A percentile compares a stretch with the other conserved stretches of the same genome.
phyloP scores from a whole-genome alignment of 371 early-diverging fungal genomes.

The Rhizopus arrhizus region DNA sequence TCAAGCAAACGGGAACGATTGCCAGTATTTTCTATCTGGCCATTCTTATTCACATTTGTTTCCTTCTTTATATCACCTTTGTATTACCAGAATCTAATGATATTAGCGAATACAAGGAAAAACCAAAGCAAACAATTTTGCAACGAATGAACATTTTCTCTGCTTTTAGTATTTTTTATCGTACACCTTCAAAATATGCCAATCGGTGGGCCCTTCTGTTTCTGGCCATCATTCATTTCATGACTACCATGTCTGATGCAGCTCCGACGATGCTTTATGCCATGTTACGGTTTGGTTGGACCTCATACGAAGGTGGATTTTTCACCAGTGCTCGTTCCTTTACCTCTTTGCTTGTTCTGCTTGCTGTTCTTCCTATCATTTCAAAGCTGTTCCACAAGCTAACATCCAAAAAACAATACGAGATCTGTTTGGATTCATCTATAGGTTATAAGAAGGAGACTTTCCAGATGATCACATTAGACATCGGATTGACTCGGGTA shows the following conservation, averaged over 20 bases:
- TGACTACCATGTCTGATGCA: slow-evolving; percentile 13
- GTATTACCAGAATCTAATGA: slow-evolving; percentile 54
- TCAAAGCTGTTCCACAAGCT: too few relatives aligned
- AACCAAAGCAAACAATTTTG: slow-evolving; percentile 8
- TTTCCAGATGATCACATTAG: slow-evolving; percentile 29
- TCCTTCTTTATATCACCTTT: slow-evolving; percentile 27
- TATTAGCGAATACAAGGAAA: not conserved
- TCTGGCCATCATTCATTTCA: slow-evolving; percentile 28
- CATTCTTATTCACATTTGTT: slow-evolving; percentile 19
- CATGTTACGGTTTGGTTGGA: slow-evolving; percentile 49
- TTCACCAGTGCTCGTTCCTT: slow-evolving; percentile 29
- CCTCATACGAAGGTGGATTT: slow-evolving; percentile 46
- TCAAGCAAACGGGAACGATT: slow-evolving; percentile 30
- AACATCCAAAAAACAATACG: too few relatives aligned
- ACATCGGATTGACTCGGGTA: slow-evolving; percentile 54
- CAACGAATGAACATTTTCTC: slow-evolving; percentile 41
- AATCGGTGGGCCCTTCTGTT: slow-evolving; percentile 33
- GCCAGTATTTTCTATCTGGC: slow-evolving; percentile 41
- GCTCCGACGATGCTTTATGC: slow-evolving; percentile 49
- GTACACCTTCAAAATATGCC: slow-evolving; percentile 7
- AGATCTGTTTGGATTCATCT: slow-evolving; percentile 1
- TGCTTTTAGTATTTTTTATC: slow-evolving; percentile 29
- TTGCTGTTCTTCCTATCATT: slow-evolving; percentile 34
- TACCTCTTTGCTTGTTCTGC: slow-evolving; percentile 25
- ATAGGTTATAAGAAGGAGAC: slow-evolving; percentile 3